Conservation (phyloP, 257 asterid species). For the Scutellaria galericulata region DNA sequence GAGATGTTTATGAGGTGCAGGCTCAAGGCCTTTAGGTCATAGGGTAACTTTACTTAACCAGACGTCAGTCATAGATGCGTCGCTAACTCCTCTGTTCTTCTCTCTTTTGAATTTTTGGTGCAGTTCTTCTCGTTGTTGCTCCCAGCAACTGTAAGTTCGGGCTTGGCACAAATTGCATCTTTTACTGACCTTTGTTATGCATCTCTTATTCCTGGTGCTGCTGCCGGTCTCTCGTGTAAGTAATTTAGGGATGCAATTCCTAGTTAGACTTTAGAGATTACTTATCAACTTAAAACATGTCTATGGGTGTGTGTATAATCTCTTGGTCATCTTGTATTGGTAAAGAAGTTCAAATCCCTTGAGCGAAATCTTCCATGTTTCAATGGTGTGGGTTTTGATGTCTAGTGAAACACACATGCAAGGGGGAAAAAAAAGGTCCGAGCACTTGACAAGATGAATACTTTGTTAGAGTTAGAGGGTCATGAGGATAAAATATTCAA, state of each 20-base stretch:
- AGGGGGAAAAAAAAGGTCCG: not conserved
- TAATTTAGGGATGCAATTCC: conserved; percentile 17
- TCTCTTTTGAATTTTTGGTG: conserved; percentile 19
- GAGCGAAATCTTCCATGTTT: not conserved
- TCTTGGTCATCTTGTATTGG: not conserved
- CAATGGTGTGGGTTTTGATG: not conserved
- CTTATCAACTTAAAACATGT: not conserved
- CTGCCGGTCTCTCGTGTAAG: conserved; percentile 58
- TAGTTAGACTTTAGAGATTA: conserved; percentile 9
- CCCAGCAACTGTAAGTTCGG: conserved; percentile 53
- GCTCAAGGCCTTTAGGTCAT: conserved; percentile 19
- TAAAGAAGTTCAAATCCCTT: conserved; percentile 13
- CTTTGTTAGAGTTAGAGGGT: not conserved
- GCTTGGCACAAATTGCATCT: conserved; percentile 55
- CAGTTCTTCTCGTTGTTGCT: conserved; percentile 52
- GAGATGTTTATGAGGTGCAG: conserved; percentile 48
- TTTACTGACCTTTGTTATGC: conserved; percentile 56
- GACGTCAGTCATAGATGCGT: conserved; percentile 24
- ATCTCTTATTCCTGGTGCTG: conserved; percentile 53
- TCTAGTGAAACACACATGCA: not conserved
- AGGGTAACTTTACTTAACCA: conserved; percentile 6
- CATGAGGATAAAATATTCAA: not conserved
- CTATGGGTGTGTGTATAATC: not conserved
- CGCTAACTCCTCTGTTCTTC: conserved; percentile 22
- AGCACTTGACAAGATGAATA: conserved; percentile 8